These are phyloP conservation scores for Tricholomella constricta DNA, from an alignment of 768 basidiomycete species.

Conservation along the genomic window DNA sequence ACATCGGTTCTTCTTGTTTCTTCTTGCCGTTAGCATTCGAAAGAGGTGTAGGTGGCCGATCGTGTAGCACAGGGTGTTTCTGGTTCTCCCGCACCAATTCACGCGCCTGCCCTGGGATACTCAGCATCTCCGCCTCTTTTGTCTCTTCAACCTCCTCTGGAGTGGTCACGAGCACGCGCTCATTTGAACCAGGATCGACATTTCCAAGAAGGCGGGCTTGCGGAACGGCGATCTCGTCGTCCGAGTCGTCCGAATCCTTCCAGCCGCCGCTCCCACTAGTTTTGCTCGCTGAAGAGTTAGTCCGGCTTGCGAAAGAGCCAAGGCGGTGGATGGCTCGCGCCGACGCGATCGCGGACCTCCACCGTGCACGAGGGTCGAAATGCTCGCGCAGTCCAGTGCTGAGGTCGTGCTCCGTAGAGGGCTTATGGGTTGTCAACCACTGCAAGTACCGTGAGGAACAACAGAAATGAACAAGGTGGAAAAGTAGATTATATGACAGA, in stretches of 20 bases:
- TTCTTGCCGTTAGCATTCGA: not conserved
- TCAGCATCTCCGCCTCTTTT: slow-evolving; percentile 10
- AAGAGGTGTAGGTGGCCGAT: slow-evolving; percentile 5
- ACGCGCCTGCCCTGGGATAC: not conserved
- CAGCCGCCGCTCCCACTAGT: slow-evolving; percentile 33
- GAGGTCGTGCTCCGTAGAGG: slow-evolving; percentile 76
- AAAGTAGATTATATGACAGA: not conserved
- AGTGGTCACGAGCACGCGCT: slow-evolving; percentile 41
- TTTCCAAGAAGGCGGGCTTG: not conserved
- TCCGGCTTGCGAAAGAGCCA: slow-evolving; percentile 27
- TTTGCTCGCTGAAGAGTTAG: slow-evolving; percentile 24
- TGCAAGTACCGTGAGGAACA: slow-evolving; percentile 20
- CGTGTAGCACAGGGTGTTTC: not conserved
- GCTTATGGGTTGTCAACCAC: slow-evolving; percentile 74
- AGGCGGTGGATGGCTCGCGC: slow-evolving; percentile 46
- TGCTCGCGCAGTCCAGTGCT: slow-evolving; percentile 72
- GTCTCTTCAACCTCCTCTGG: slow-evolving; percentile 29
- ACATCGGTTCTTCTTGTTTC: not conserved
- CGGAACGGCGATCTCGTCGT: not conserved
- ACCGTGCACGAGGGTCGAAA: slow-evolving; percentile 75
- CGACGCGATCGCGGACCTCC: slow-evolving; percentile 69
- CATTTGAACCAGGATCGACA: slow-evolving; percentile 37
- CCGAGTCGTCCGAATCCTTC: slow-evolving; percentile 28
- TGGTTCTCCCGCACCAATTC: not conserved
- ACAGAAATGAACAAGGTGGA: not conserved